These are phyloP conservation scores for Lyophyllum shimeji DNA, from an alignment of 768 basidiomycete genomes.

Conservation along the genomic window DNA sequence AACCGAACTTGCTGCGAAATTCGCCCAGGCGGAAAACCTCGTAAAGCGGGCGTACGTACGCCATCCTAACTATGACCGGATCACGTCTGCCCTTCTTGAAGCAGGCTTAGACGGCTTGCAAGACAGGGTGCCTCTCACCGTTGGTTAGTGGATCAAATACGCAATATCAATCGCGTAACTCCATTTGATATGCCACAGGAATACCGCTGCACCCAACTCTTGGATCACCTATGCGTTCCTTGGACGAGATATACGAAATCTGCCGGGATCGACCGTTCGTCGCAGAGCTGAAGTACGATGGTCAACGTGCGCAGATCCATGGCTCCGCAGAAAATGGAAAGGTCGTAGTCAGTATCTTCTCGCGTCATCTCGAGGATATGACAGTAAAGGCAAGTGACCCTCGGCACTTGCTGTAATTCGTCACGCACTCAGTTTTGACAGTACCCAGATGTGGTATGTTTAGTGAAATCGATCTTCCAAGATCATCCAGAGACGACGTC, in stretches of 20 bases:
- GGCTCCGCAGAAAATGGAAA: conserved; percentile 34
- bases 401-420: not conserved
- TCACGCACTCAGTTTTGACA: conserved; percentile 23
- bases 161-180: not conserved
- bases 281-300: conserved; percentile 93
- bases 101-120: conserved; percentile 60
- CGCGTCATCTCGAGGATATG: conserved; percentile 91
- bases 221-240: conserved; percentile 82
- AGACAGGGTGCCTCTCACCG: conserved; percentile 59
- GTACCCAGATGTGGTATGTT: conserved; percentile 80
- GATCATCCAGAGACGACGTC: conserved; percentile 43
- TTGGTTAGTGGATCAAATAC: conserved; percentile 49
- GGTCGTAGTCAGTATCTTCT: conserved; percentile 66
- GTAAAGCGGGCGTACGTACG: conserved; percentile 73
- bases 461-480: conserved; percentile 53
- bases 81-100: conserved; percentile 59
- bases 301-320: conserved; percentile 83
- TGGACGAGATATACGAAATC: conserved; percentile 79
- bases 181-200: conserved; percentile 34
- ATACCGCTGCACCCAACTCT: conserved; percentile 85
- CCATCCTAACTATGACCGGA: conserved; percentile 76
- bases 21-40: conserved; percentile 58
- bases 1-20: conserved; percentile 40
- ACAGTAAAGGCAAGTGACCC: conserved; percentile 66
- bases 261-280: conserved; percentile 67